Evolutionary conservation across 1,284 basidiomycete genomes (phyloP).

Genomic region (Moesziomyces parantarcticus): DNA sequence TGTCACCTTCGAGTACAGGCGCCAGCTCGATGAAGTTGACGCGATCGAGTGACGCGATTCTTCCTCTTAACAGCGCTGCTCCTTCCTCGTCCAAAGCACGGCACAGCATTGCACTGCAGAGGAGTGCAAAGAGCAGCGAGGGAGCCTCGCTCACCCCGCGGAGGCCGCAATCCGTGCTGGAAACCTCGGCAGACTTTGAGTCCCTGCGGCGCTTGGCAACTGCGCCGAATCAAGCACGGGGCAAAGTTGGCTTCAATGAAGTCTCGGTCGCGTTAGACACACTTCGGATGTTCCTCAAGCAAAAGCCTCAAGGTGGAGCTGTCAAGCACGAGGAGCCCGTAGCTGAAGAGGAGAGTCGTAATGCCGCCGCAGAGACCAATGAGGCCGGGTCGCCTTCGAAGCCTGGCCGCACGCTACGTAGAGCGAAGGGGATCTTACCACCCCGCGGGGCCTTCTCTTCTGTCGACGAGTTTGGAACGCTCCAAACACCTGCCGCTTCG

Average conservation of each 20-base stretch:
- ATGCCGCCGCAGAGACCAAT: neutral
- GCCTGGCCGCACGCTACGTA: constrained; percentile 15
- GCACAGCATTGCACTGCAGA: constrained; percentile 10
- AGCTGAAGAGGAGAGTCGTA: neutral
- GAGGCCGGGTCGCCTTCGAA: constrained; percentile 2
- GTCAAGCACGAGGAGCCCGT: neutral
- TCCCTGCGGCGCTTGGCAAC: neutral
- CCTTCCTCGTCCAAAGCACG: neutral
- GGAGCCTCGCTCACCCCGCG: neutral
- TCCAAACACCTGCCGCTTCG: constrained; percentile 1
- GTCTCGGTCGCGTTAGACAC: constrained; percentile 24
- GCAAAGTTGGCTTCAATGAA: constrained; percentile 28
- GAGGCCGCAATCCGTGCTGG: constrained; percentile 24
- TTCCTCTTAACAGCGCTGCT: neutral
- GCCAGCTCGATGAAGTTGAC: constrained; percentile 23
- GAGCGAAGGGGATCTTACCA: constrained; percentile 17
- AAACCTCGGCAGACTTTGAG: constrained; percentile 1
- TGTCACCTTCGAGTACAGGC: neutral
- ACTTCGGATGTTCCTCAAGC: constrained; percentile 23
- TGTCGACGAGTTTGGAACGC: constrained; percentile 21
- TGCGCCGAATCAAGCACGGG: neutral
- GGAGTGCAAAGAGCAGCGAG: constrained; percentile 8
- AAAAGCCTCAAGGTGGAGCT: constrained; percentile 8
- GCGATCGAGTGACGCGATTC: constrained; percentile 19
- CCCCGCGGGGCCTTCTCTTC: constrained; percentile 11